Conservation (phyloP, 768 basidiomycete genomes). For the Boletus patriciae region DNA sequence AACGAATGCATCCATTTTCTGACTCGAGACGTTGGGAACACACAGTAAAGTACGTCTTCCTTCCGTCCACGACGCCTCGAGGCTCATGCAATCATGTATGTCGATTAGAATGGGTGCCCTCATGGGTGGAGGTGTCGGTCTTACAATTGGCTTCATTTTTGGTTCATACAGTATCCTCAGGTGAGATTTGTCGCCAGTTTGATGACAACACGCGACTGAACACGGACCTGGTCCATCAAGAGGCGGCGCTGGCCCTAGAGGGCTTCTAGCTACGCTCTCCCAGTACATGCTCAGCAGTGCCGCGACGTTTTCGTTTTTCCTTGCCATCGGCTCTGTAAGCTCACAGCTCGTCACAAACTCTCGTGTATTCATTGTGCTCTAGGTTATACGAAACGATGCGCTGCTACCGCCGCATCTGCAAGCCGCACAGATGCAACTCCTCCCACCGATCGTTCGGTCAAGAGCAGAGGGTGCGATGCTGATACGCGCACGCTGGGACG, state of each 20-base stretch:
- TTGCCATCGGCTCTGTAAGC: constrained; percentile 87
- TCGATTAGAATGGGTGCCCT: constrained; percentile 81
- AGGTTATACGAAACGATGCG: constrained; percentile 90
- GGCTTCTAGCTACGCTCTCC: constrained; percentile 86
- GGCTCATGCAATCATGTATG: constrained; percentile 3
- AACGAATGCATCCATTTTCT: constrained; percentile 2
- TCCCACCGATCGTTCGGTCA: constrained; percentile 57
- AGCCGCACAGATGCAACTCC: constrained; percentile 60
- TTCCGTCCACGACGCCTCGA: neutral
- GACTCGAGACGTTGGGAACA: constrained; percentile 4
- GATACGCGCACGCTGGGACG: constrained; percentile 76
- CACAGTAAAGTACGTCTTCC: constrained; percentile 58
- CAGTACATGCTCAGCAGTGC: constrained; percentile 99
- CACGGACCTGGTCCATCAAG: constrained; percentile 45
- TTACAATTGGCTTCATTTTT: constrained; percentile 97
- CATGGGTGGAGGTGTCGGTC: constrained; percentile 91
- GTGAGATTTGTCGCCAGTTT: constrained; percentile 42
- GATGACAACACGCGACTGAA: constrained; percentile 4
- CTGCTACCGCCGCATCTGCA: constrained; percentile 58
- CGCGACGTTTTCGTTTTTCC: constrained; percentile 96
- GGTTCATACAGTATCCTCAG: constrained; percentile 90
- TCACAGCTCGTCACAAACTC: neutral
- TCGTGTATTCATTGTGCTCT: constrained; percentile 5
- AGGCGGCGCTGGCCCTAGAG: constrained; percentile 88
- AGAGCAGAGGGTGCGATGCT: constrained; percentile 66